phyloP scores from a whole-genome alignment of 2,329 filamentous ascomycete species.

The Penicillium sp. region DNA sequence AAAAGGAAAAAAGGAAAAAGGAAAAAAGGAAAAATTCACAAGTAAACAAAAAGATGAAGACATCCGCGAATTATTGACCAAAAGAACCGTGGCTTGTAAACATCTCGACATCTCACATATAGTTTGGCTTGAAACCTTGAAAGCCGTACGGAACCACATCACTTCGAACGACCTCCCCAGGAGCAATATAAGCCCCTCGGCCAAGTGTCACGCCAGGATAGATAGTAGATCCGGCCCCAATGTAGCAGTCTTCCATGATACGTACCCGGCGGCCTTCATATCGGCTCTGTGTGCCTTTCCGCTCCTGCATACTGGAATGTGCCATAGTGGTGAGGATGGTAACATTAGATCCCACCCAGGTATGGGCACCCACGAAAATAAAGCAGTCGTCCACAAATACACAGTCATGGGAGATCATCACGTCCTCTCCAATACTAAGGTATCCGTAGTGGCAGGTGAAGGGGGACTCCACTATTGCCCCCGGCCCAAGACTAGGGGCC shows the following conservation, averaged over 20 bases:
- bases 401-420: constrained; percentile 79
- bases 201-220: constrained; percentile 46
- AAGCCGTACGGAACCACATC: constrained; percentile 45
- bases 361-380: constrained; percentile 74
- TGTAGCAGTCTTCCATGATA: constrained; percentile 72
- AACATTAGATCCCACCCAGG: constrained; percentile 74
- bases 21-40: neutral
- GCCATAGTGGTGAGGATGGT: constrained; percentile 77
- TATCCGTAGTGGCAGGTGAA: constrained; percentile 96
- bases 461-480: constrained; percentile 77
- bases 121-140: constrained; percentile 43
- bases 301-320: constrained; percentile 69
- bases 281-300: constrained; percentile 71
- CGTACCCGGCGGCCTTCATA: constrained; percentile 69
- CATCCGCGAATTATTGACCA: neutral
- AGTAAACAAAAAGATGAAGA: neutral
- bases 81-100: neutral
- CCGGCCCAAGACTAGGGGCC: constrained; percentile 59
- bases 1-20: neutral
- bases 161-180: constrained; percentile 46
- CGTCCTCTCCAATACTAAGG: constrained; percentile 80
- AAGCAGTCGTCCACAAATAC: constrained; percentile 82
- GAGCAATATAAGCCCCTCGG: constrained; percentile 45
- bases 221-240: constrained; percentile 63
- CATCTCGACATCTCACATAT: constrained; percentile 32